Evolutionary conservation across 1,139 yeast genomes (phyloP).

Genomic region (Pichia sp.): DNA sequence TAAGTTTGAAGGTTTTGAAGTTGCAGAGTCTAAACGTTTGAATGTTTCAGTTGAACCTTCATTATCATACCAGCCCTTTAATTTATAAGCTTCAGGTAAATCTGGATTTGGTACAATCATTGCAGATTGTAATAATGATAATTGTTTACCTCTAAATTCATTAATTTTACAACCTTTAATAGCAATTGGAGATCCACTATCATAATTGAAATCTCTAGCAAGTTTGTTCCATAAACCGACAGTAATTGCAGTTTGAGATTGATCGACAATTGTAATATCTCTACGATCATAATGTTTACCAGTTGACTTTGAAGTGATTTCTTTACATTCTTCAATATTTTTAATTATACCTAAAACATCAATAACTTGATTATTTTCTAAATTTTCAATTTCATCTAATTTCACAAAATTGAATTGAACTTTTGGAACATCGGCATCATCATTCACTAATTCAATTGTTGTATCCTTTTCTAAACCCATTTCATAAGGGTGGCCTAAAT

Average conservation of each 20-base stretch:
- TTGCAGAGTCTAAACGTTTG: constrained; percentile 49
- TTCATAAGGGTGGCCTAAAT: constrained; percentile 83
- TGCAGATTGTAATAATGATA: constrained; percentile 77
- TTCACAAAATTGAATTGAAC: constrained; percentile 70
- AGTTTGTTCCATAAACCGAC: constrained; percentile 89
- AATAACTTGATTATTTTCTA: constrained; percentile 65
- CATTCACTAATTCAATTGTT: constrained; percentile 63
- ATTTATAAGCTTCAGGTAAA: constrained; percentile 74
- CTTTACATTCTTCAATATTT: constrained; percentile 65
- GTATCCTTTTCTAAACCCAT: constrained; percentile 77
- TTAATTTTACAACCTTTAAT: constrained; percentile 85
- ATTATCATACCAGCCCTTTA: constrained; percentile 93
- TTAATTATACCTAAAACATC: constrained; percentile 87
- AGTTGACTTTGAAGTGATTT: constrained; percentile 84
- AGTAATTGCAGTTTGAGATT: constrained; percentile 65
- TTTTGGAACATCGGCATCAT: constrained; percentile 65
- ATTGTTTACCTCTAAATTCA: constrained; percentile 82
- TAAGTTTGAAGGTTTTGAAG: constrained; percentile 27
- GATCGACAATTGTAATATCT: constrained; percentile 81
- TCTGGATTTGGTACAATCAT: constrained; percentile 78
- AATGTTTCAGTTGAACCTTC: constrained; percentile 61
- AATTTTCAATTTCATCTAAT: constrained; percentile 56
- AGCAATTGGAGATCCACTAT: constrained; percentile 86
- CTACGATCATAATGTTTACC: constrained; percentile 91
- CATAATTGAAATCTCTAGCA: constrained; percentile 67